Percentiles rank a stretch among this genome's conserved stretches.
Conservation (phyloP, 345 rosid genomes). For the Lepidium africanum region DNA sequence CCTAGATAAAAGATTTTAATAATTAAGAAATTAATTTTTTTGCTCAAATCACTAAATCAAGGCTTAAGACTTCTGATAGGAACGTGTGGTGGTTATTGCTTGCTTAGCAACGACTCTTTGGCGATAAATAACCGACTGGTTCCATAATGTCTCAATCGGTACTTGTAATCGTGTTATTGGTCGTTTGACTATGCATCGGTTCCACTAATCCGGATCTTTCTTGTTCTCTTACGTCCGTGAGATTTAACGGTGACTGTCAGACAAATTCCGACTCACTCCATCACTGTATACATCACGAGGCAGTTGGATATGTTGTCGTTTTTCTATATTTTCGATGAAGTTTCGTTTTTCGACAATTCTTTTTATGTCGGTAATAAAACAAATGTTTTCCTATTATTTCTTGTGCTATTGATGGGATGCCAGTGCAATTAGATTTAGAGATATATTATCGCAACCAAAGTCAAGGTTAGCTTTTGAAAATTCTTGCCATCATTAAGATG, state of each 20-base stretch:
- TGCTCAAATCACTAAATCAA: too few relatives aligned
- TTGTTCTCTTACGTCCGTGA: slow-evolving; percentile 1
- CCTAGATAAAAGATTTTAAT: too few relatives aligned
- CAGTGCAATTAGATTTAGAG: background rate
- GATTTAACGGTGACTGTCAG: background rate
- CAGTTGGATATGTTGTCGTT: slow-evolving; percentile 3
- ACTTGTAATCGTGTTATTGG: background rate
- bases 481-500: background rate
- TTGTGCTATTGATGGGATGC: background rate
- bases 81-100: background rate
- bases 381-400: background rate
- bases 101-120: background rate
- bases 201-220: background rate
- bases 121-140: too few relatives aligned
- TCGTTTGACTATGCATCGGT: background rate
- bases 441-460: background rate
- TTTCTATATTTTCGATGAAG: slow-evolving; percentile 4
- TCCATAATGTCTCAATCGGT: background rate
- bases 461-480: slow-evolving; percentile 1
- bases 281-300: background rate
- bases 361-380: slow-evolving; percentile 16
- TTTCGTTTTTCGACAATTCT: background rate
- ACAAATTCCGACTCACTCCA: background rate
- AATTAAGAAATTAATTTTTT: too few relatives aligned
- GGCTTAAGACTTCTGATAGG: too few relatives aligned